Conservation (phyloP, 495 filamentous ascomycete species). For the Lindgomyces ingoldianus region DNA sequence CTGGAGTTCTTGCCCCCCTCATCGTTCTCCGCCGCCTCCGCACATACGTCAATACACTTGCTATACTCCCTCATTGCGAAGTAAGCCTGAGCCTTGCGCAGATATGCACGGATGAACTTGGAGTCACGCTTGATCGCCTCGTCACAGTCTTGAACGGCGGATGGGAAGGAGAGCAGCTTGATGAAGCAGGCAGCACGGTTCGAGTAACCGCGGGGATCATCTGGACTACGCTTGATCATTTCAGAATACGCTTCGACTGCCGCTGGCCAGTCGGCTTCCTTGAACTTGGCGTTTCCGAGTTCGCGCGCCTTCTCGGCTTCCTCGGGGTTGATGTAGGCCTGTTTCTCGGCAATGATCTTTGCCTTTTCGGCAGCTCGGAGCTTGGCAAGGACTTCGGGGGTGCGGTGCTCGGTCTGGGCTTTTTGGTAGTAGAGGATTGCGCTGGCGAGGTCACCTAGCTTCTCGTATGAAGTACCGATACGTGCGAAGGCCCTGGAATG, state of each 20-base stretch:
- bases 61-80: constrained; percentile 97
- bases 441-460: constrained; percentile 72
- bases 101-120: constrained; percentile 92
- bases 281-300: constrained; percentile 93
- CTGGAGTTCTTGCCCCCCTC: constrained; percentile 70
- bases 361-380: constrained; percentile 90
- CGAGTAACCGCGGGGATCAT: constrained; percentile 91
- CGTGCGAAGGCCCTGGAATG: constrained; percentile 71
- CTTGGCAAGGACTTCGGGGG: constrained; percentile 88
- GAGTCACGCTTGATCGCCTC: constrained; percentile 84
- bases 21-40: constrained; percentile 77
- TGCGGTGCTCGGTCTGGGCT: constrained; percentile 94
- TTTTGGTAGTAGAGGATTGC: constrained; percentile 91
- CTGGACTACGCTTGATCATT: constrained; percentile 93
- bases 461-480: constrained; percentile 89
- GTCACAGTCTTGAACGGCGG: constrained; percentile 90
- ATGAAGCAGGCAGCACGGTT: constrained; percentile 96
- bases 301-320: constrained; percentile 96
- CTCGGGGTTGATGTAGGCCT: constrained; percentile 82
- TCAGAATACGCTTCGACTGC: constrained; percentile 94
- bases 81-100: constrained; percentile 90
- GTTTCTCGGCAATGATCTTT: constrained; percentile 72
- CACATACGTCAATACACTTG: constrained; percentile 86
- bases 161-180: constrained; percentile 93
- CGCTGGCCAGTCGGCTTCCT: constrained; percentile 92